Conservation (phyloP, 2,329 filamentous ascomycete species). For the Camillea tinctor region DNA sequence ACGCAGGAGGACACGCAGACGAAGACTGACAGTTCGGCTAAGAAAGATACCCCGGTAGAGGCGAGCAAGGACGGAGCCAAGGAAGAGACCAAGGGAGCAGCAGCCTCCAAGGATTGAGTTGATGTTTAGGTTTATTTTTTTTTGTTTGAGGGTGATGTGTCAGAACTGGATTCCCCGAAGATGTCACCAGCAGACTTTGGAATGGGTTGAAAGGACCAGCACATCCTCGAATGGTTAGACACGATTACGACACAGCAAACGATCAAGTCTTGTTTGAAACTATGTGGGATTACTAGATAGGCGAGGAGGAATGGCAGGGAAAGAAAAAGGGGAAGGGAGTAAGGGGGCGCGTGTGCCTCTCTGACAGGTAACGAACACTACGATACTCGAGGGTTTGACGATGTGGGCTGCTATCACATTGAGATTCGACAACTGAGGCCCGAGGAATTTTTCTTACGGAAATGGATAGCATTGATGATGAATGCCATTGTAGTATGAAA, state of each 20-base stretch:
- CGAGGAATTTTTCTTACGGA: constrained; percentile 4
- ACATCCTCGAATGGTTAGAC: constrained; percentile 21
- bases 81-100: constrained; percentile 23
- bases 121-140: constrained; percentile 4
- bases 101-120: constrained; percentile 27
- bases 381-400: neutral
- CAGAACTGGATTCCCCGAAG: constrained; percentile 9
- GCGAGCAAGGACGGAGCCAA: constrained; percentile 23
- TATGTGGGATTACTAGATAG: constrained; percentile 15
- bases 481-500: constrained; percentile 4
- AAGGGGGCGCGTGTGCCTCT: constrained; percentile 9
- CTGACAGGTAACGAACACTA: constrained; percentile 7
- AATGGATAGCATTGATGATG: constrained; percentile 9
- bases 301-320: constrained; percentile 3
- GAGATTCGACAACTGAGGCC: constrained; percentile 15
- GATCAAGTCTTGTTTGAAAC: constrained; percentile 25
- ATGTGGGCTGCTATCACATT: neutral
- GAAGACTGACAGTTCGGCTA: constrained; percentile 24
- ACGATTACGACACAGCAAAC: constrained; percentile 22
- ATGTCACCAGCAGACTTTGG: constrained; percentile 12
- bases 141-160: constrained; percentile 1
- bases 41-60: constrained; percentile 24
- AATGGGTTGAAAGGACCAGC: constrained; percentile 15
- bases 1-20: constrained; percentile 28
- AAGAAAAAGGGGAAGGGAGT: neutral